A percentile compares a stretch with the other conserved stretches of the same genome.
phyloP scores from a whole-genome alignment of 306 rosid species.

The Prunus armeniaca region DNA sequence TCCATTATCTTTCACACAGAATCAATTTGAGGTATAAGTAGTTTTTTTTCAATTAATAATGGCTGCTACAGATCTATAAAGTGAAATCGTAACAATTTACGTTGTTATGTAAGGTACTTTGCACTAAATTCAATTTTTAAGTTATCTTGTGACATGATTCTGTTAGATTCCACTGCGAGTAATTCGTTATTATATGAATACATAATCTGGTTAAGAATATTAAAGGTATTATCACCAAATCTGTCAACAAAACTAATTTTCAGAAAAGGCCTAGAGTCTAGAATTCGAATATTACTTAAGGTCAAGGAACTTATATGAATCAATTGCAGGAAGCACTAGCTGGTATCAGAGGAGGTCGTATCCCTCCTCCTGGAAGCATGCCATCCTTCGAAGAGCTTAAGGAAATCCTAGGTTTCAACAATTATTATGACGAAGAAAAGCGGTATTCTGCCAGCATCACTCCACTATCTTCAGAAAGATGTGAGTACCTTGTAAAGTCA shows the following conservation, averaged over 20 bases:
- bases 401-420: slow-evolving; percentile 84
- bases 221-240: not conserved
- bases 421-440: slow-evolving; percentile 91
- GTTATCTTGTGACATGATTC: no score
- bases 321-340: slow-evolving; percentile 66
- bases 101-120: no score
- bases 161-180: no score
- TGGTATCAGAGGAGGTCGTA: slow-evolving; percentile 86
- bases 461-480: slow-evolving; percentile 51
- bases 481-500: slow-evolving; percentile 33
- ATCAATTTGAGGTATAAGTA: not conserved
- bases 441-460: slow-evolving; percentile 51
- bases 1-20: not conserved
- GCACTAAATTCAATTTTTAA: no score
- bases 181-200: not conserved
- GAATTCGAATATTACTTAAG: no score
- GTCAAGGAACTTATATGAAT: slow-evolving; percentile 10
- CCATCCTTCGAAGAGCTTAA: slow-evolving; percentile 86
- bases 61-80: not conserved
- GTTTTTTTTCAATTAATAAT: not conserved
- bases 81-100: not conserved
- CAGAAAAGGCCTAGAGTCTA: not conserved
- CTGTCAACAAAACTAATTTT: not conserved
- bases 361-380: slow-evolving; percentile 97
- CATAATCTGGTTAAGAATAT: not conserved